Conservation (phyloP, 371 early-diverging fungal genomes). For the Haplosporangium sp. region DNA sequence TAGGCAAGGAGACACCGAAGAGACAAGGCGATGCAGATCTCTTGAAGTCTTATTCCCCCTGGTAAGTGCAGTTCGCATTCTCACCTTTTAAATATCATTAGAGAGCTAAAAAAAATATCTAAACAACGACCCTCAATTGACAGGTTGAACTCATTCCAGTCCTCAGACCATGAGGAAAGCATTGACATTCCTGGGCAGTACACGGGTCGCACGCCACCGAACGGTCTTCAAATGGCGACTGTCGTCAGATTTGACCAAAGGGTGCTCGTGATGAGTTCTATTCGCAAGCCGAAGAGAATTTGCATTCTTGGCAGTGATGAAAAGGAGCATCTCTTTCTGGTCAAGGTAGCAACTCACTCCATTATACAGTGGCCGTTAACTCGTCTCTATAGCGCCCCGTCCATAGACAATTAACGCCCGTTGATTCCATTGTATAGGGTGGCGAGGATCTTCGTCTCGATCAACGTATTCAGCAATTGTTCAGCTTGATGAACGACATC, state of each 20-base stretch:
- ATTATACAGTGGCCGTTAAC: background rate
- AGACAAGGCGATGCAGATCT: slow-evolving; percentile 52
- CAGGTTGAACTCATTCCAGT: slow-evolving; percentile 45
- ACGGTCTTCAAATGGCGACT: slow-evolving; percentile 63
- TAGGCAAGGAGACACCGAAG: slow-evolving; percentile 47
- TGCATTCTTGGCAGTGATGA: slow-evolving; percentile 80
- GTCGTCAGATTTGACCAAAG: slow-evolving; percentile 71
- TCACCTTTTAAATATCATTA: too few relatives aligned
- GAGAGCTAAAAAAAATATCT: background rate
- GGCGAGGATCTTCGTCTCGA: slow-evolving; percentile 87
- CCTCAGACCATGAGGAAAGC: slow-evolving; percentile 48
- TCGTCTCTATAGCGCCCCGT: background rate
- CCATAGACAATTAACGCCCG: too few relatives aligned
- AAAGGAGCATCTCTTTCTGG: slow-evolving; percentile 73
- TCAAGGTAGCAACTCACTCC: slow-evolving; percentile 62
- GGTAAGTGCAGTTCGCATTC: slow-evolving; percentile 59
- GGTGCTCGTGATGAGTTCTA: slow-evolving; percentile 74
- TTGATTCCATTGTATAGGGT: slow-evolving; percentile 57
- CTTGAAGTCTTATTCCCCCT: slow-evolving; percentile 74
- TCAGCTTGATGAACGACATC: slow-evolving; percentile 79
- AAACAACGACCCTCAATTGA: background rate
- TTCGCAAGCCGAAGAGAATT: slow-evolving; percentile 79
- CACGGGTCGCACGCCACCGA: slow-evolving; percentile 60
- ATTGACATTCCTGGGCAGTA: slow-evolving; percentile 87
- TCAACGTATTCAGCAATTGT: slow-evolving; percentile 83